A percentile compares a stretch with the other conserved stretches of the same genome.
Evolutionary conservation across 2,329 filamentous ascomycete species (phyloP).

Genomic region (Cercospora brassicicola): DNA sequence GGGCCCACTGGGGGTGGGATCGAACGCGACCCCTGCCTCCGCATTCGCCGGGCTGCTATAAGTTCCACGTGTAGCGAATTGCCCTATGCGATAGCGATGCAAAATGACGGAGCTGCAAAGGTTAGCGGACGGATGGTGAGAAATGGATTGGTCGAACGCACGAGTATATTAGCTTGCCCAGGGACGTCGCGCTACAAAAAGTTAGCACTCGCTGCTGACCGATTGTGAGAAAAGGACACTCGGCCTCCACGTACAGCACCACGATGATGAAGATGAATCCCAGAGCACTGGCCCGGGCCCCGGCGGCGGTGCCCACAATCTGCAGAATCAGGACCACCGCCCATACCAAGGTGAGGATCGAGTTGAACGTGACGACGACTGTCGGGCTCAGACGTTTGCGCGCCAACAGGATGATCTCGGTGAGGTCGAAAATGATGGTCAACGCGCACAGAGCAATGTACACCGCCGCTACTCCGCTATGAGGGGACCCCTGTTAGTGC

Average conservation of each 20-base stretch:
- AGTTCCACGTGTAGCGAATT: constrained; percentile 30
- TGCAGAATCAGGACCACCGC: constrained; percentile 28
- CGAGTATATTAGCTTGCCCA: constrained; percentile 44
- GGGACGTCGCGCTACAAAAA: constrained; percentile 37
- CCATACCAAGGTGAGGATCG: constrained; percentile 32
- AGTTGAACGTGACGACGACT: constrained; percentile 29
- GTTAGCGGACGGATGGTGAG: not conserved
- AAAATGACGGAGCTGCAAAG: constrained; percentile 38
- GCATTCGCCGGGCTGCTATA: constrained; percentile 26
- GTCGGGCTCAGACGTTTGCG: constrained; percentile 29
- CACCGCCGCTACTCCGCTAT: constrained; percentile 27
- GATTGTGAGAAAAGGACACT: constrained; percentile 3
- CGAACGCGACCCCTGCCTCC: constrained; percentile 20
- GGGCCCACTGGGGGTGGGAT: constrained; percentile 13
- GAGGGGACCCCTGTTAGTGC: constrained; percentile 24
- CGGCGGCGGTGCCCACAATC: constrained; percentile 16
- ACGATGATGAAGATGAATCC: constrained; percentile 31
- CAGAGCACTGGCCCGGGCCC: constrained; percentile 7
- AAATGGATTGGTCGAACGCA: not conserved
- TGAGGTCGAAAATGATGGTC: constrained; percentile 32
- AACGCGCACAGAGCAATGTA: constrained; percentile 27
- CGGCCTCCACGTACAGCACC: constrained; percentile 39
- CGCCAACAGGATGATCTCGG: constrained; percentile 32
- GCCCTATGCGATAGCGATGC: constrained; percentile 40
- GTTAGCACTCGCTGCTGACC: constrained; percentile 17